Base-by-base conservation (phyloP, 225 moss, liverwort and hornwort genomes). In the Climacium dendroides region DNA sequence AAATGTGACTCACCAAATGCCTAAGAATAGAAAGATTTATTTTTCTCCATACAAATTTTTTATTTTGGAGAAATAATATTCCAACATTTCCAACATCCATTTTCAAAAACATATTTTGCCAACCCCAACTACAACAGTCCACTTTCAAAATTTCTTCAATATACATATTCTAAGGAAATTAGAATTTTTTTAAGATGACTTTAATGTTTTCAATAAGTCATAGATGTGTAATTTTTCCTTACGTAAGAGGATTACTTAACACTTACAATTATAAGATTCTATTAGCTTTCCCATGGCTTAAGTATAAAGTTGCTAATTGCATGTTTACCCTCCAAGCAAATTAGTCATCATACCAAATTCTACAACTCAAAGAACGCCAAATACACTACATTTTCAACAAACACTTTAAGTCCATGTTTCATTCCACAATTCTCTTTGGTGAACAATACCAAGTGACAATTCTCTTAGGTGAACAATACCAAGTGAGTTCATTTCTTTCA, bases 41-140 rank as follows among this genome's bases (percentile, higher is more conserved):
- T 16, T 74, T 48, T 1, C 0, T 0, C 3, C 4, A 11, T 5
- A 0, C 1, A 45, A 2, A 0, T 30, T 10, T 13, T 3, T 19
- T 74, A 4, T 6, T 10, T 6, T 48, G 7, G 6, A 32, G 32
- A 74, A 12, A 19, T 2, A 19, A 12, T 19, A 7, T 32, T 3
- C 12, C 30, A 32, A 48, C 1, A 48, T 2, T 32, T 7, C 4
- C 47, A 47, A 43, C 10, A 72, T 45, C 6, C 4, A 12, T 7
- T 48, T 48, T 19, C 4, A 19, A 3, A 48, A 4, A 19, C 16
- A 6, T 11, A 18, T 74, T 1, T 12, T 32, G 20, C 30, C 1
- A 8, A 0, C 1, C 32, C 1, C 2, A 2, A 1, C 0, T 4
- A 47, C 19, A 30, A 7, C 5, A 48, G 5, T 74, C 34, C 8